Percentiles rank a stretch among this genome's conserved stretches.
Conservation (phyloP, 192 early-diverging fungal species). For the Bifiguratus adelaidae region DNA sequence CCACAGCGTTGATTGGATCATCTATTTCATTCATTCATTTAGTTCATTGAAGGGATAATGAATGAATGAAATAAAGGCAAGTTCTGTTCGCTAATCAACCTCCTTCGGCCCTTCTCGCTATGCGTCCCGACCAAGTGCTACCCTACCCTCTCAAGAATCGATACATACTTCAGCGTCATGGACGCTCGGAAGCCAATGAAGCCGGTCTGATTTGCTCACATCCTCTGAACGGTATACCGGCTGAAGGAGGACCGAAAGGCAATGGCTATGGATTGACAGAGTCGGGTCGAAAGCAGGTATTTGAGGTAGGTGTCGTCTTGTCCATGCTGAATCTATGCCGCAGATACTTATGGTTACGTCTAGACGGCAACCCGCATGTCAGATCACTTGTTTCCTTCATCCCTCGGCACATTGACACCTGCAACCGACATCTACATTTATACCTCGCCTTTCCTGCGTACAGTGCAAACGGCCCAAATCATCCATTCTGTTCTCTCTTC, state of each 20-base stretch:
- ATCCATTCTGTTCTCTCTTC: conserved; percentile 10
- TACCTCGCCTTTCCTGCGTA: conserved; percentile 39
- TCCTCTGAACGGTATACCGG: conserved; percentile 36
- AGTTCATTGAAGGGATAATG: no score
- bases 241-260: conserved; percentile 27
- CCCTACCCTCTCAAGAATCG: conserved; percentile 16
- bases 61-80: no score
- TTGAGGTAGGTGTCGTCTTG: conserved; percentile 10
- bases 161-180: conserved; percentile 41
- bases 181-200: conserved; percentile 43
- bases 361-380: not conserved
- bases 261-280: conserved; percentile 38
- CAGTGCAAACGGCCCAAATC: conserved; percentile 37
- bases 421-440: conserved; percentile 20
- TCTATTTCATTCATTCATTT: no score
- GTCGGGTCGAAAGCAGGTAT: conserved; percentile 34
- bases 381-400: not conserved
- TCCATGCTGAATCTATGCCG: not conserved
- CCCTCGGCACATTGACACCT: not conserved
- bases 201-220: conserved; percentile 36
- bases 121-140: no score
- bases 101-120: no score
- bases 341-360: not conserved
- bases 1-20: no score
- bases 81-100: no score